These are phyloP conservation scores for Rhexocercosporidium sp. DNA, from an alignment of 2,329 filamentous ascomycete species.

Conservation along the genomic window DNA sequence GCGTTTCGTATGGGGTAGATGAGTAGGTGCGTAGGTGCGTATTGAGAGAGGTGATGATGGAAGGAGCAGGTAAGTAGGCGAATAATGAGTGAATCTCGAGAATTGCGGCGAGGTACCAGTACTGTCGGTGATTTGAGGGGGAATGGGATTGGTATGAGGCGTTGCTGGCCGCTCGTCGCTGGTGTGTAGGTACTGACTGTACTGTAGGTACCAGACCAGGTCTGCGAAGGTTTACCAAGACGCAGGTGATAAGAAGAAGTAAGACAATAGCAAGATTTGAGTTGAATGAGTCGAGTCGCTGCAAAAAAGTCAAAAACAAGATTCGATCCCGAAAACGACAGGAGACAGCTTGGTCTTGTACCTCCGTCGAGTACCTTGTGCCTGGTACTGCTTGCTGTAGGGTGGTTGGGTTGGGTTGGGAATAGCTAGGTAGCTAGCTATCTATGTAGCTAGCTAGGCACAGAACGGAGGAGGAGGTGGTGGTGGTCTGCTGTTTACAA, in stretches of 20 bases:
- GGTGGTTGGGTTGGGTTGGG: neutral
- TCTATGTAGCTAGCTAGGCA: too few species aligned
- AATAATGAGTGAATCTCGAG: too few species aligned
- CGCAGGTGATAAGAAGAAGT: neutral
- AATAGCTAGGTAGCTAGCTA: neutral
- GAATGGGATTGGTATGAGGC: too few species aligned
- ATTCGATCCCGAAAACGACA: conserved; percentile 2
- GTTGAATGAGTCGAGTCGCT: neutral
- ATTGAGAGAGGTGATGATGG: too few species aligned
- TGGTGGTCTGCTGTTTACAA: neutral
- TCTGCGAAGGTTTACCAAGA: neutral
- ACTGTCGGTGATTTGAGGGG: neutral
- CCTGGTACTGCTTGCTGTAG: too few species aligned
- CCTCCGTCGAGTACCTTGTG: neutral
- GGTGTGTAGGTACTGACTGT: too few species aligned
- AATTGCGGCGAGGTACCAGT: too few species aligned
- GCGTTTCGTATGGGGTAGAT: neutral
- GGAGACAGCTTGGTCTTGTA: conserved; percentile 7
- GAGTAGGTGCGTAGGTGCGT: too few species aligned
- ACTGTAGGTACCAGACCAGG: too few species aligned
- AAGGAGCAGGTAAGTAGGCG: too few species aligned
- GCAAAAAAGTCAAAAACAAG: conserved; percentile 1
- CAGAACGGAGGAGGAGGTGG: neutral
- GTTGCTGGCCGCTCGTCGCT: too few species aligned
- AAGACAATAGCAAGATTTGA: neutral